These are phyloP conservation scores for Tillandsia fasciculata DNA, from an alignment of 176 grass and related monocot species.

Conservation along the genomic window DNA sequence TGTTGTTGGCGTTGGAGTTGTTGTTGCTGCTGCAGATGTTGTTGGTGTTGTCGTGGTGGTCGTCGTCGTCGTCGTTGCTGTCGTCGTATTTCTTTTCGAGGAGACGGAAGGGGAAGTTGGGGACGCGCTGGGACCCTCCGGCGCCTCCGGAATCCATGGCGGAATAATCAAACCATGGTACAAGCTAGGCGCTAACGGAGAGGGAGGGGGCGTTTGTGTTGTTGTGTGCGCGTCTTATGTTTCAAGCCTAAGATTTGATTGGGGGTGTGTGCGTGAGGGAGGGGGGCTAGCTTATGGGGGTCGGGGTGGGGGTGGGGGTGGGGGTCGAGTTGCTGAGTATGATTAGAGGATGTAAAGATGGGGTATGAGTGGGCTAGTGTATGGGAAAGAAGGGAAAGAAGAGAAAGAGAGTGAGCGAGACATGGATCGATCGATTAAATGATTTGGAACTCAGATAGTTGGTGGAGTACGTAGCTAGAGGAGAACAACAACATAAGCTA, in stretches of 20 bases:
- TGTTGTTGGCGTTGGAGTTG: neutral
- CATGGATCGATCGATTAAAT: neutral
- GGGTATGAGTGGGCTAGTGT: neutral
- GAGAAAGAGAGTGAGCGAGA: neutral
- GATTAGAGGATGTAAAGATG: neutral
- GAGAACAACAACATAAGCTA: neutral
- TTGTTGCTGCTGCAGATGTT: neutral
- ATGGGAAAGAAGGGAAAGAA: too few relatives aligned
- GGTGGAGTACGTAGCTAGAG: neutral
- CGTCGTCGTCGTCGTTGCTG: neutral
- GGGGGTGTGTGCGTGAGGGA: neutral
- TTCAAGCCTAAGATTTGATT: neutral
- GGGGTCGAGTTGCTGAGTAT: neutral
- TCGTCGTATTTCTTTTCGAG: constrained; percentile 29
- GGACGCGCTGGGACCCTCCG: constrained; percentile 1
- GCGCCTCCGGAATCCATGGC: constrained; percentile 12
- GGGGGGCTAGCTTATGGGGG: neutral
- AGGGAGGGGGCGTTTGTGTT: neutral
- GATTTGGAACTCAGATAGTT: neutral
- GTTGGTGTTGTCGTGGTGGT: neutral
- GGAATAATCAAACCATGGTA: constrained; percentile 3
- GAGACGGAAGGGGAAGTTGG: constrained; percentile 23
- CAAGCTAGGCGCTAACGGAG: neutral
- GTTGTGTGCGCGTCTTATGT: neutral
- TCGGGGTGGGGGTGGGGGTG: neutral